Base-by-base conservation (phyloP, 176 grass and related monocot species). In the Thinopyrum elongatum region DNA sequence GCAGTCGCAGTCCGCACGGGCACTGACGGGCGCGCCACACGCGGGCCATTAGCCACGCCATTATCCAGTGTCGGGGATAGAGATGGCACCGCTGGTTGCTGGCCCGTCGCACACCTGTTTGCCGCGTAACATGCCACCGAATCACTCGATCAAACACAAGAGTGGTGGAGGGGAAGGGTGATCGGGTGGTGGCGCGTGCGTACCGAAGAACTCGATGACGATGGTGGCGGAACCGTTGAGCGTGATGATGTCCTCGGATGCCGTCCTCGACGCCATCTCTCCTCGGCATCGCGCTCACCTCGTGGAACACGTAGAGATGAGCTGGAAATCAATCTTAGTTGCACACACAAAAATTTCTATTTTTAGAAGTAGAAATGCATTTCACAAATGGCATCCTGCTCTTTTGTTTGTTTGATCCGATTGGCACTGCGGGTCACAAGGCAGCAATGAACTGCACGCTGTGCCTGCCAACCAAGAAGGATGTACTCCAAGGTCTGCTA, bases 151-250 rank as follows among this genome's bases (percentile, higher is more conserved):
- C 74, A 94, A 82, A 79, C 68, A 77, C 4, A 4, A n/a, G 53
- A 75, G 11, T 16, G 11, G 22, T 2, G 15, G 66, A 39, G 5
- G 35, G 58, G 10, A 27, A 31, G 38, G 38, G 78, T 67, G 15
- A 13, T 66, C 28, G 15, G 12, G 0, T 19, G 16, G 66, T 2
- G 28, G 64, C 23, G 5, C 27, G 27, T 82, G 93, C 90, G 72
- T 85, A 98, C 93, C 90, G 63, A 98, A 98, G 90, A 98, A 98
- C 86, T 98, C 93, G 92, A 93, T 92, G 90, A 95, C 86, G 83
- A 95, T 98, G 77, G 93, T 88, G 19, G 96, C 81, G 55, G 93
- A 98, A 71, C 96, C 96, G 34, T 34, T 88, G 57, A 98, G 93
- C 2, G 93, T 95, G 92, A 98, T 98, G 92, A 98, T 92, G 68